Percentiles rank a stretch among this genome's conserved stretches.
Evolutionary conservation across 2,329 filamentous ascomycete genomes (phyloP).

Genomic region (Cercospora sp.): DNA sequence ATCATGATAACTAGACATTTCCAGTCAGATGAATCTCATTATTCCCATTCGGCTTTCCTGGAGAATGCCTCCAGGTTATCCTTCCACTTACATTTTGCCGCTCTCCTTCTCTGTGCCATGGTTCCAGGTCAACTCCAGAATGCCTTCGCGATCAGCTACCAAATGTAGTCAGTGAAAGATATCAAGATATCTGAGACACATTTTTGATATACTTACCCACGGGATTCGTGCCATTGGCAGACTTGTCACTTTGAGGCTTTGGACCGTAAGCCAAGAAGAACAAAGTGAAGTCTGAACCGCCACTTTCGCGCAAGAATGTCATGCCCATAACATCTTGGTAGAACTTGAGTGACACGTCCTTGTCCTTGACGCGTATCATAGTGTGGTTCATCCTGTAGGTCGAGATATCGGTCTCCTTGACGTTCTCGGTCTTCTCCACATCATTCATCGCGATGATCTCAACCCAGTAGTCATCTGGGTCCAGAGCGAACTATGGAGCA

Average conservation of each 20-base stretch:
- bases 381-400: slow-evolving; percentile 80
- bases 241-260: slow-evolving; percentile 48
- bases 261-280: slow-evolving; percentile 83
- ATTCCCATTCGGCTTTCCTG: background rate
- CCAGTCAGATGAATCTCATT: background rate
- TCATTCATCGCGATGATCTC: slow-evolving; percentile 74
- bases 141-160: slow-evolving; percentile 68
- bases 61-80: background rate
- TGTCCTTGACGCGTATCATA: slow-evolving; percentile 87
- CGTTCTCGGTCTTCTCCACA: slow-evolving; percentile 69
- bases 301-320: slow-evolving; percentile 73
- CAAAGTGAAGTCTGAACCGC: slow-evolving; percentile 75
- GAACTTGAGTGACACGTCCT: slow-evolving; percentile 48
- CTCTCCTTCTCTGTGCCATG: slow-evolving; percentile 82
- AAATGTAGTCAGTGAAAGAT: background rate
- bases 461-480: slow-evolving; percentile 55
- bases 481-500: slow-evolving; percentile 16
- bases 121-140: slow-evolving; percentile 88
- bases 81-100: slow-evolving; percentile 55
- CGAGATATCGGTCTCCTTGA: slow-evolving; percentile 68
- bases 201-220: slow-evolving; percentile 38
- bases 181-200: background rate
- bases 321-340: slow-evolving; percentile 82
- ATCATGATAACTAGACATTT: slow-evolving; percentile 67
- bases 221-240: slow-evolving; percentile 57